Evolutionary conservation across 768 basidiomycete genomes (phyloP), one percentile per base, ranked within the genome.

Genomic region (Boletus edulis): DNA sequence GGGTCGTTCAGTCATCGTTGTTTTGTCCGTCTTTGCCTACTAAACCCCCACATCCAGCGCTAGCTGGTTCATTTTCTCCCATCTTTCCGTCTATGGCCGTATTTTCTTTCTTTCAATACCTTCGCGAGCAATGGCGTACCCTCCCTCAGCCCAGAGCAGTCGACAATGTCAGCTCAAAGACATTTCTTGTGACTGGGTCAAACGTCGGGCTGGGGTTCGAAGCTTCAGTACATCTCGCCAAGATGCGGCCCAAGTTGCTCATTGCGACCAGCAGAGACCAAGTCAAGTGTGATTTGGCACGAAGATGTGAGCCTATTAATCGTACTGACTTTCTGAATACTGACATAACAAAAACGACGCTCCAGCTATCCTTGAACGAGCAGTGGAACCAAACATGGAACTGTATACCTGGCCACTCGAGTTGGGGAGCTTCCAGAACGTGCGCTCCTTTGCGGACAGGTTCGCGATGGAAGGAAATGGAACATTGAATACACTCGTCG

Each of bases 151-250:
- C 55, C 15, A 43, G 18, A 40, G 29, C 41, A 31, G 38, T 54
- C 3, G 69, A 61, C 0, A 74, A 79, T 54, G 67, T 83, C 20
- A 61, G 64, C 11, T 77, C 76, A 8, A 80, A 78, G 60, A 79
- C 77, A 7, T 71, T 83, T n/a, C 49, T 83, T 20, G 74, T 85
- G 22, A 71, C 75, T 27, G 78, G 77, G 8, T 79, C 81, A 3
- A 85, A 85, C 58, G 71, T 71, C 22, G 84, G 66, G 29, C 46
- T 71, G 18, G 71, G 65, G 22, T 57, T 68, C 24, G 70, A 70
- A 47, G 63, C 73, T 6, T 60, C 67, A 4, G 58, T 65, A 22
- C 68, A 72, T 51, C 60, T 76, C 40, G 68, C 68, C 2, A 51
- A 56, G 17, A 68, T 76, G 69, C 48, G 46, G 7, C 71, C 75